Evolutionary conservation across 768 basidiomycete species (phyloP), one percentile per base, ranked within the genome.

Genomic region (Leccinum uliginosum): DNA sequence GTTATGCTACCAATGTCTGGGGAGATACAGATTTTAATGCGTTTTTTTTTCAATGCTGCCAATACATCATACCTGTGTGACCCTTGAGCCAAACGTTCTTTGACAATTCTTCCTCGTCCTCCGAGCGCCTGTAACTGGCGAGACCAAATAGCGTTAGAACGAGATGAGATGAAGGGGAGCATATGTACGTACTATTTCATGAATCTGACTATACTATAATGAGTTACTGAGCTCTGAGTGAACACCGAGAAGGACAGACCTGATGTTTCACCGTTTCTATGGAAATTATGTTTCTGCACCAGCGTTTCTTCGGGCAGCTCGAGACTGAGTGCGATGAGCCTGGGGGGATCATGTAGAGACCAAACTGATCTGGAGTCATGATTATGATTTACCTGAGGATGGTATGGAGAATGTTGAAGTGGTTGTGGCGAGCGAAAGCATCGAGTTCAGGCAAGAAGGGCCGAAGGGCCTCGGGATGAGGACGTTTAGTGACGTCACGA

Each of bases 21-120:
- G 8, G 21, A 19, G 43, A 44, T 12, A 44, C 21, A 44, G 5
- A 12, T 9, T 43, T 10, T 44, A 44, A 7, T 14, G 2, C 4
- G 21, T 21, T 23, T 14, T 21, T 23, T 14, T 23, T 21, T 23
- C 17, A n/a, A 12, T 44, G 40, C 5, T 43, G 9, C 2, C 4
- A 23, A 30, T 38, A 24, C 3, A 11, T 27, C 63, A 0, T 54
- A 83, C 82, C 82, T 14, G 80, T 80, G 57, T 85, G 83, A 3
- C 82, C 82, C 57, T 83, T 84, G 5, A 84, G 67, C 81, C 81
- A 83, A 21, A 84, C 80, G 29, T 81, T 79, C 50, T 79, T 78
- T 0, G 80, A 76, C 57, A 73, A 75, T 29, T 56, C 56, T 56
- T 83, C 82, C 8, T 83, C 83, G 24, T 78, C 79, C 46, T 72